Evolutionary conservation across 164 flowering plant genomes (phyloP), one percentile per base, ranked within the genome.

Genomic region (Houttuynia cordata): DNA sequence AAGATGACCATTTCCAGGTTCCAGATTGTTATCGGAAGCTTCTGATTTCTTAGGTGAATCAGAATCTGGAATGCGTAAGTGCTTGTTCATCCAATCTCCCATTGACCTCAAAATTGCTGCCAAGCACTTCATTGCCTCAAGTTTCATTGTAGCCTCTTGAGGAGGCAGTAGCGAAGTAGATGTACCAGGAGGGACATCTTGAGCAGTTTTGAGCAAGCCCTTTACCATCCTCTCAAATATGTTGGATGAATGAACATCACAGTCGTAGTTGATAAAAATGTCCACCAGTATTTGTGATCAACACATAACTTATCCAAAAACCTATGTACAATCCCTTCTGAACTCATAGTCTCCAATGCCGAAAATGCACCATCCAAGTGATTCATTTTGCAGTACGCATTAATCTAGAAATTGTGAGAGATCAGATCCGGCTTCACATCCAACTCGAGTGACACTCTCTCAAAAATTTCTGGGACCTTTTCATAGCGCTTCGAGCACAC

Each of bases 51-150:
- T 91, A 51, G 80, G 57, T 60, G 95, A 79, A 69, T 76, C 81
- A 56, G 87, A 72, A 79, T 88, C 96, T 65, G 97, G 94, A 67
- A 94, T 85, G 1, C 87, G 84, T 69, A 94, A 78, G 67, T 91
- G 97, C 65, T 84, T 85, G 78, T 88, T 94, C 96, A 87, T 81
- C 99, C 99, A 94, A 67, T 91, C 96, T 57, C 99, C 99, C 97
- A 94, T 88, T 58, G 97, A 87, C 74, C 71, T 84, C 76, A 94
- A 68, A 68, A 88, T 73, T 66, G 87, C 81, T 61, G 88, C 96
- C 77, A 87, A 75, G 77, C 90, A 82, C 68, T 80, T 85, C 97
- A 88, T 87, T 55, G 99, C 99, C 78, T 94, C 97, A 74, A 83
- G 80, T 68, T 88, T 94, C 94, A 94, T 76, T 58, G 87, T 79